phyloP scores from a whole-genome alignment of 352 stramenopile species.

The Albugo candida region DNA sequence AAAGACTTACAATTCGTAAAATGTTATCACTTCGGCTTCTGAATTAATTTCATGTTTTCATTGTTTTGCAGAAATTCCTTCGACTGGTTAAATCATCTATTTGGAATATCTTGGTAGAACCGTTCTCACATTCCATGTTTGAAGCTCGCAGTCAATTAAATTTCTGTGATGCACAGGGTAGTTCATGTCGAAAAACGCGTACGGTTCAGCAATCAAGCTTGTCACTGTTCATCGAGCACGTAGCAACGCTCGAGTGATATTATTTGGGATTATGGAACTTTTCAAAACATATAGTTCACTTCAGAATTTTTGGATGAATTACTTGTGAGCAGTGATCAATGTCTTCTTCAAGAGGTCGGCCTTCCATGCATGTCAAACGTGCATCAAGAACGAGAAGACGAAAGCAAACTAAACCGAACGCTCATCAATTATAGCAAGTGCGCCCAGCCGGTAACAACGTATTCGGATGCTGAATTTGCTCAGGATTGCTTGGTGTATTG shows the following conservation, averaged over 20 bases:
- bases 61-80: slow-evolving; percentile 29
- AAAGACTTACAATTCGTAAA: slow-evolving; percentile 44
- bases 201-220: slow-evolving; percentile 55
- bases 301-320: slow-evolving; percentile 41
- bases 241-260: slow-evolving; percentile 82
- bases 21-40: slow-evolving; percentile 46
- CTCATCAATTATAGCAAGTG: slow-evolving; percentile 69
- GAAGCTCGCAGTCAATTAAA: slow-evolving; percentile 56
- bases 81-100: slow-evolving; percentile 31
- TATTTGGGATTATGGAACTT: slow-evolving; percentile 79
- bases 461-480: slow-evolving; percentile 75
- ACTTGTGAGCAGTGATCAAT: slow-evolving; percentile 57
- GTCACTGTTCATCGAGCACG: slow-evolving; percentile 70
- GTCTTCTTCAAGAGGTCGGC: slow-evolving; percentile 74
- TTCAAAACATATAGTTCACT: slow-evolving; percentile 73
- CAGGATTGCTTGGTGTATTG: slow-evolving; percentile 84
- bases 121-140: slow-evolving; percentile 49
- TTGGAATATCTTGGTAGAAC: slow-evolving; percentile 64
- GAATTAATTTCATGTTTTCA: slow-evolving; percentile 44
- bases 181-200: slow-evolving; percentile 40
- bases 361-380: slow-evolving; percentile 78
- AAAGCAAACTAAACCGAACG: slow-evolving; percentile 66
- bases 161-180: slow-evolving; percentile 61
- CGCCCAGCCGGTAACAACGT: slow-evolving; percentile 79
- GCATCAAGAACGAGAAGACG: slow-evolving; percentile 66